Evolutionary conservation across 225 moss, liverwort and hornwort genomes (phyloP).

Genomic region (Straminergon stramineum): DNA sequence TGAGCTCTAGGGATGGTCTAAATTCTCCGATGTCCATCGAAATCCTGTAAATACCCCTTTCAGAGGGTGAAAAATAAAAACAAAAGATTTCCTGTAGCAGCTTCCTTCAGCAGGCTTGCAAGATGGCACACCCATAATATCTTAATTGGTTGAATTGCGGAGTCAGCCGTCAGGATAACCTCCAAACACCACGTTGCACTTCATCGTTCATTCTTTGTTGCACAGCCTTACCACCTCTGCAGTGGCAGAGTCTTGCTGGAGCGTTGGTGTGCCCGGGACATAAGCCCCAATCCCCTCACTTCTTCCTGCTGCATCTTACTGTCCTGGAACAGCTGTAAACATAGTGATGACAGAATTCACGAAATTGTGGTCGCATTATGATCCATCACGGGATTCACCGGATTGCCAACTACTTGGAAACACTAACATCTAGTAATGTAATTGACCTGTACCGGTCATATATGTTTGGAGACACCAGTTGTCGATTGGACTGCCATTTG

Average conservation of each 20-base stretch:
- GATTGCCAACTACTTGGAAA: not conserved
- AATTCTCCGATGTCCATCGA: not conserved
- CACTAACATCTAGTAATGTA: not conserved
- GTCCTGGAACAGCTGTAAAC: not conserved
- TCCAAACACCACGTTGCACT: not conserved
- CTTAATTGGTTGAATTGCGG: not conserved
- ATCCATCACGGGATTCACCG: not conserved
- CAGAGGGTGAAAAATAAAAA: not conserved
- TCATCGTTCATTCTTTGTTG: not conserved
- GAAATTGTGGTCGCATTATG: not conserved
- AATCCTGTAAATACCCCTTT: not conserved
- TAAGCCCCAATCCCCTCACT: not conserved
- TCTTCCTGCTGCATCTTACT: not conserved
- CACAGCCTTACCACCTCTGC: not conserved
- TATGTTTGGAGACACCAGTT: not conserved
- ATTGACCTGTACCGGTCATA: not conserved
- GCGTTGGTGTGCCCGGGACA: not conserved
- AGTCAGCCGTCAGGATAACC: not conserved
- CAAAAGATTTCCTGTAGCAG: not conserved
- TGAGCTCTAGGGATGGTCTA: not conserved
- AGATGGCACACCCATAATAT: not conserved
- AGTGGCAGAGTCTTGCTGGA: not conserved
- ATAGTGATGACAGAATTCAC: not conserved
- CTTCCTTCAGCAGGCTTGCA: not conserved
- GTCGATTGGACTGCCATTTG: not conserved